phyloP scores from a whole-genome alignment of 169 alveolate species.

The Eimeria maxima region DNA sequence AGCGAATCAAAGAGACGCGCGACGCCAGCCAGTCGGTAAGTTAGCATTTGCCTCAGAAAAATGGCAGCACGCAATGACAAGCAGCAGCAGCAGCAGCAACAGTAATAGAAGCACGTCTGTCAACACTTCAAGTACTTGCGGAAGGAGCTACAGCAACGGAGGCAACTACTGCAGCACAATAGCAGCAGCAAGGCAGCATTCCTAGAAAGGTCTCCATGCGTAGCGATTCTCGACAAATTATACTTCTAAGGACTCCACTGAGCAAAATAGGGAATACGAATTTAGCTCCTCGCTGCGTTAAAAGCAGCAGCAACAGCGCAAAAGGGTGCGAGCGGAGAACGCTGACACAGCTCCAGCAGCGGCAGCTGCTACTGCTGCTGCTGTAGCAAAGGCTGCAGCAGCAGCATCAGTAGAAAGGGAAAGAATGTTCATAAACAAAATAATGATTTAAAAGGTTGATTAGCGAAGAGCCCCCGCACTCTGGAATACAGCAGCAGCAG shows the following conservation, averaged over 20 bases:
- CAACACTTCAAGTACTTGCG: background rate
- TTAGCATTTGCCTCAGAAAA: too few relatives aligned
- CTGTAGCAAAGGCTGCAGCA: too few relatives aligned
- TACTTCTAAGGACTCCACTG: background rate
- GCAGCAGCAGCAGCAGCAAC: background rate
- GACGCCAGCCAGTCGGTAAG: too few relatives aligned
- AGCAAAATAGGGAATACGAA: background rate
- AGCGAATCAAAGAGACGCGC: too few relatives aligned
- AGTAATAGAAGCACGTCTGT: background rate
- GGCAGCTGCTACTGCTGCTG: constrained; percentile 25
- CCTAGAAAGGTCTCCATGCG: background rate
- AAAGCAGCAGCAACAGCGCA: constrained; percentile 25
- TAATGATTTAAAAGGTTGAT: background rate
- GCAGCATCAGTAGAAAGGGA: background rate
- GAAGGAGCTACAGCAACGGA: background rate
- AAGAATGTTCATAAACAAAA: background rate
- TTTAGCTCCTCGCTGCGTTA: background rate
- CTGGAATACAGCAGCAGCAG: constrained; percentile 10
- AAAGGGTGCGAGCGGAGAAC: constrained; percentile 24
- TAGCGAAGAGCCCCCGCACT: constrained; percentile 20
- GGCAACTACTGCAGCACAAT: background rate
- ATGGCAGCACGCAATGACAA: background rate
- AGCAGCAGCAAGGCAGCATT: background rate
- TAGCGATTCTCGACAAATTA: background rate
- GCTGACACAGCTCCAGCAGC: constrained; percentile 40